Evolutionary conservation across 805 yeast genomes (phyloP).

Genomic region (Metschnikowia gelsemii): DNA sequence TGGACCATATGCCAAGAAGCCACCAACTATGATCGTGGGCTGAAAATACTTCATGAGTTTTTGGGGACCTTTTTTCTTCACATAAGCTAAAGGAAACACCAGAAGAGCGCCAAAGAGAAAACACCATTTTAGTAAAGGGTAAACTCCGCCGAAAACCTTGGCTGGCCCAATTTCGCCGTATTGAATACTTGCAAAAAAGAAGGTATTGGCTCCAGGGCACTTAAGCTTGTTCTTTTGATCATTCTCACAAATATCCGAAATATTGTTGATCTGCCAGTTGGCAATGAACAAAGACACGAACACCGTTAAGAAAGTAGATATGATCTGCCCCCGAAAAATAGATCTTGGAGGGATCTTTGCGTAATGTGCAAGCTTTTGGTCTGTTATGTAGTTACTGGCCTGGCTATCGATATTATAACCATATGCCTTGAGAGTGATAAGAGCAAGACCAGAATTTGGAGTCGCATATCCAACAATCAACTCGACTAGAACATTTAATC

Average conservation of each 20-base stretch:
- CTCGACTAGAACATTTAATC: constrained; percentile 62
- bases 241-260: constrained; percentile 36
- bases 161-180: constrained; percentile 62
- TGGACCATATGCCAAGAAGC: constrained; percentile 51
- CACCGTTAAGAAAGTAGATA: constrained; percentile 37
- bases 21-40: constrained; percentile 54
- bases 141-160: constrained; percentile 55
- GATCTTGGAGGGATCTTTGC: constrained; percentile 28
- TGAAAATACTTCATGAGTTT: constrained; percentile 43
- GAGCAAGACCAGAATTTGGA: constrained; percentile 64
- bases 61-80: constrained; percentile 37
- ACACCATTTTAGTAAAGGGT: constrained; percentile 56
- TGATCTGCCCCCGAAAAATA: constrained; percentile 38
- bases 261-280: constrained; percentile 41
- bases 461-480: constrained; percentile 62
- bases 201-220: constrained; percentile 49
- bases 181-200: constrained; percentile 51
- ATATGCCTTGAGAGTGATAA: constrained; percentile 53
- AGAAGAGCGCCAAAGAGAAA: constrained; percentile 52
- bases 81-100: constrained; percentile 38
- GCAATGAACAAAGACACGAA: constrained; percentile 35
- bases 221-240: constrained; percentile 36
- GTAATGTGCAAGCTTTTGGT: constrained; percentile 30
- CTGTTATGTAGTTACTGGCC: constrained; percentile 52
- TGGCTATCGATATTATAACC: constrained; percentile 62